Conservation (phyloP, 2,329 filamentous ascomycete genomes). For the Colletotrichum abscissum region DNA sequence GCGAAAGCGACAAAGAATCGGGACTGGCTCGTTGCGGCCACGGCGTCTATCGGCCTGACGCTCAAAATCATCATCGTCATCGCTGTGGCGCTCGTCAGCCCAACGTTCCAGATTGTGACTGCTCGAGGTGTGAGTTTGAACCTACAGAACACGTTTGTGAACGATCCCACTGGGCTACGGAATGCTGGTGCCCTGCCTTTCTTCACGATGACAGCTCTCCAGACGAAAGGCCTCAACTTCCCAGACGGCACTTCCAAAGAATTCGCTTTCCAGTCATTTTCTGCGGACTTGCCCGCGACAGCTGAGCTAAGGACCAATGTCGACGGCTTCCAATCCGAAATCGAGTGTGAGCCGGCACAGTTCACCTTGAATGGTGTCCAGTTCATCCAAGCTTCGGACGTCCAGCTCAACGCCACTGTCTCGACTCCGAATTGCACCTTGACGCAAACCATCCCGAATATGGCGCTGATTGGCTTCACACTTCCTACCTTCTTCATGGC, state of each 20-base stretch:
- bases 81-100: slow-evolving; percentile 50
- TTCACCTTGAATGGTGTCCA: slow-evolving; percentile 41
- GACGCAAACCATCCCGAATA: slow-evolving; percentile 37
- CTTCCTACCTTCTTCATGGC: slow-evolving; percentile 38
- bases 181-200: slow-evolving; percentile 44
- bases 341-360: slow-evolving; percentile 46
- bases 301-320: slow-evolving; percentile 46
- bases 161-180: slow-evolving; percentile 40
- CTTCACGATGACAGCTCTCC: slow-evolving; percentile 47
- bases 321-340: slow-evolving; percentile 46
- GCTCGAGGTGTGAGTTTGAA: slow-evolving; percentile 40
- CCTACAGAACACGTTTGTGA: slow-evolving; percentile 43
- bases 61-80: slow-evolving; percentile 48
- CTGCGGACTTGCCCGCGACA: slow-evolving; percentile 36
- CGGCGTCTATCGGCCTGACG: slow-evolving; percentile 42
- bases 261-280: slow-evolving; percentile 50
- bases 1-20: slow-evolving; percentile 44
- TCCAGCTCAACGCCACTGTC: slow-evolving; percentile 45
- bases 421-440: slow-evolving; percentile 36
- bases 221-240: slow-evolving; percentile 39
- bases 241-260: slow-evolving; percentile 47
- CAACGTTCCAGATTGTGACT: slow-evolving; percentile 42
- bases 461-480: slow-evolving; percentile 24
- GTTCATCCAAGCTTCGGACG: slow-evolving; percentile 30
- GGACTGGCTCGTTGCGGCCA: slow-evolving; percentile 48